These are phyloP conservation scores for Penicillium sp. DNA, from an alignment of 2,329 filamentous ascomycete species.

Conservation along the genomic window DNA sequence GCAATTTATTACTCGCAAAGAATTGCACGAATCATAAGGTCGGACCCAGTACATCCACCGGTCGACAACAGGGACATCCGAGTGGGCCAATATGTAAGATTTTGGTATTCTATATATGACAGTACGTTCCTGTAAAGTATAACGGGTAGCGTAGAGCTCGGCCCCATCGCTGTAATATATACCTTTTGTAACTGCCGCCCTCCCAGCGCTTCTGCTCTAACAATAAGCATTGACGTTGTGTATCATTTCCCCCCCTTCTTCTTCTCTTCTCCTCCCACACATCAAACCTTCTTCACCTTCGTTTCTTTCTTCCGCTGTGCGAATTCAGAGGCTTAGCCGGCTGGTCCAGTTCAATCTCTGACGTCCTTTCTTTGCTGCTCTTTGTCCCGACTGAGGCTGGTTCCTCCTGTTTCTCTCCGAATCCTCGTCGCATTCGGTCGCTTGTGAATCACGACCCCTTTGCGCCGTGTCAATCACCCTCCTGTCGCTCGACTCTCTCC, in stretches of 20 bases:
- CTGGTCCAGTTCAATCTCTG: conserved; percentile 35
- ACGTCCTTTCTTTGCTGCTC: conserved; percentile 27
- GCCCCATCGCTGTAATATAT: neutral
- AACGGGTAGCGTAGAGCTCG: neutral
- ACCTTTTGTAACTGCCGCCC: neutral
- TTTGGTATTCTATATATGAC: neutral
- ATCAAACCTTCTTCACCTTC: conserved; percentile 18
- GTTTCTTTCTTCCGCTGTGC: conserved; percentile 36
- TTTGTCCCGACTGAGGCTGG: conserved; percentile 35
- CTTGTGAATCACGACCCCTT: conserved; percentile 1
- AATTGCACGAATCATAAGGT: neutral
- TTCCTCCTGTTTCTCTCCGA: conserved; percentile 30
- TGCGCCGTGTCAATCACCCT: neutral
- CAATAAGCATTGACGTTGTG: conserved; percentile 15
- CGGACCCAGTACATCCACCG: neutral
- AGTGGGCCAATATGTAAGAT: neutral
- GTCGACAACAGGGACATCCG: neutral
- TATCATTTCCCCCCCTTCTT: conserved; percentile 10
- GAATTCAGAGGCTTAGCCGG: conserved; percentile 33
- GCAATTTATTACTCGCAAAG: neutral
- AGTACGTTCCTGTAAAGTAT: neutral
- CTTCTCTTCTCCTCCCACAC: conserved; percentile 14
- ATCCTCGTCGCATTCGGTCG: conserved; percentile 9
- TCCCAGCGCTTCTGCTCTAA: neutral
- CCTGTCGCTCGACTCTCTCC: neutral